A percentile compares a stretch with the other conserved stretches of the same genome.
Evolutionary conservation across 2,329 filamentous ascomycete species (phyloP).

Genomic region (Chaetomium sp.): DNA sequence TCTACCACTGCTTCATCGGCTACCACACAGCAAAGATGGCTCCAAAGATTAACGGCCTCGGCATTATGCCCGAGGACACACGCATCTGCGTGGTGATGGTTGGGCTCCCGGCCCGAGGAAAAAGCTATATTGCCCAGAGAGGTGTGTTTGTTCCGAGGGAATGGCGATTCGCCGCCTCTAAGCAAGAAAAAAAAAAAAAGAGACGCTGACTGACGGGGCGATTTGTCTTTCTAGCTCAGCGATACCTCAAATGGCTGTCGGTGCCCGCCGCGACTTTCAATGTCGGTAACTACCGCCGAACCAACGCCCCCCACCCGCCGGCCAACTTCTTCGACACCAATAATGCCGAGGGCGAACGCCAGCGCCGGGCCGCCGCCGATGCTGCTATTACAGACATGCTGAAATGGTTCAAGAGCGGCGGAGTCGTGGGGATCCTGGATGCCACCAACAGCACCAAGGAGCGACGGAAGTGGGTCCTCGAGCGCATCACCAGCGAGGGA

Average conservation of each 20-base stretch:
- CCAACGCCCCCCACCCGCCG: conserved; percentile 79
- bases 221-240: conserved; percentile 55
- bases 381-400: conserved; percentile 92
- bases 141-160: conserved; percentile 48
- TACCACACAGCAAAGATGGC: conserved; percentile 33
- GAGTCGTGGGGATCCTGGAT: conserved; percentile 88
- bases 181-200: no score
- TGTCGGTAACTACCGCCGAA: conserved; percentile 89
- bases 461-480: conserved; percentile 83
- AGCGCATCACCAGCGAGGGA: conserved; percentile 65
- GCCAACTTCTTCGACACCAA: conserved; percentile 93
- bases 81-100: conserved; percentile 99
- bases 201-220: conserved; percentile 12
- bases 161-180: background rate
- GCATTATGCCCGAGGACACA: conserved; percentile 87
- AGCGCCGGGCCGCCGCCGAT: conserved; percentile 81
- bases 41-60: conserved; percentile 55
- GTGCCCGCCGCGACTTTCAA: conserved; percentile 95
- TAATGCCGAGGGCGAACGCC: conserved; percentile 84
- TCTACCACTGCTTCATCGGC: conserved; percentile 7
- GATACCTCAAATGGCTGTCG: conserved; percentile 94
- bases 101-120: conserved; percentile 87
- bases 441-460: conserved; percentile 94
- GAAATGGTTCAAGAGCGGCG: conserved; percentile 75
- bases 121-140: conserved; percentile 97